Evolutionary conservation across 257 asterid species (phyloP).

Genomic region (Leptodermis oblonga): DNA sequence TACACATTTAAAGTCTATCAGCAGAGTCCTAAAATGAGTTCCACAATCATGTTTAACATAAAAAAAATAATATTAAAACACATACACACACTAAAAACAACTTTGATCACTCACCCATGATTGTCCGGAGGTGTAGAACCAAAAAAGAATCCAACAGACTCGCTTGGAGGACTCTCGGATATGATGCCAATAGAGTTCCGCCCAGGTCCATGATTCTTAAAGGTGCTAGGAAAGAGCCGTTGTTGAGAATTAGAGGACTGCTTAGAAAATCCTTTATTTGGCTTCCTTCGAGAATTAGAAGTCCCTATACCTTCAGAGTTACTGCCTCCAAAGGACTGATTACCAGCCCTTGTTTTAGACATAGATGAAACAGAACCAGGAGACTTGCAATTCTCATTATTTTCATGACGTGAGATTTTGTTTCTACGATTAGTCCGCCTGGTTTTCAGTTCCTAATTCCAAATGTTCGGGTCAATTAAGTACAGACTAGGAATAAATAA

Average conservation of each 20-base stretch:
- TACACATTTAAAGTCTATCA: not conserved
- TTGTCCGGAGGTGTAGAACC: constrained; percentile 84
- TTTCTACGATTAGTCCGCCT: constrained; percentile 40
- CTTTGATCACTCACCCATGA: constrained; percentile 53
- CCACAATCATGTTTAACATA: not conserved
- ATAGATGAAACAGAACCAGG: constrained; percentile 31
- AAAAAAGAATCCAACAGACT: constrained; percentile 88
- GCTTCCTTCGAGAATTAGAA: constrained; percentile 55
- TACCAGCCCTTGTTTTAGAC: constrained; percentile 37
- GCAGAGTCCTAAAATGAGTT: not conserved
- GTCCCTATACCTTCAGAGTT: constrained; percentile 41
- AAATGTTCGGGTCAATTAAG: constrained; percentile 10
- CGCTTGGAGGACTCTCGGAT: constrained; percentile 77
- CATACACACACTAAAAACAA: not conserved
- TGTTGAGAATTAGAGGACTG: constrained; percentile 55
- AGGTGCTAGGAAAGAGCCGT: constrained; percentile 55
- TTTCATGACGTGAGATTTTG: constrained; percentile 32
- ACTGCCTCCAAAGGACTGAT: constrained; percentile 47
- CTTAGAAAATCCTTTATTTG: constrained; percentile 51
- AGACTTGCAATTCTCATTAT: constrained; percentile 44
- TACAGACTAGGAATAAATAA: not conserved
- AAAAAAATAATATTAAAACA: not conserved
- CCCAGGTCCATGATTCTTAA: constrained; percentile 46
- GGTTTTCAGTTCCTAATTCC: constrained; percentile 66
- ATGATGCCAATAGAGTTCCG: constrained; percentile 36